Base-by-base conservation (phyloP, 2,329 filamentous ascomycete genomes). In the Shiraia sp. region DNA sequence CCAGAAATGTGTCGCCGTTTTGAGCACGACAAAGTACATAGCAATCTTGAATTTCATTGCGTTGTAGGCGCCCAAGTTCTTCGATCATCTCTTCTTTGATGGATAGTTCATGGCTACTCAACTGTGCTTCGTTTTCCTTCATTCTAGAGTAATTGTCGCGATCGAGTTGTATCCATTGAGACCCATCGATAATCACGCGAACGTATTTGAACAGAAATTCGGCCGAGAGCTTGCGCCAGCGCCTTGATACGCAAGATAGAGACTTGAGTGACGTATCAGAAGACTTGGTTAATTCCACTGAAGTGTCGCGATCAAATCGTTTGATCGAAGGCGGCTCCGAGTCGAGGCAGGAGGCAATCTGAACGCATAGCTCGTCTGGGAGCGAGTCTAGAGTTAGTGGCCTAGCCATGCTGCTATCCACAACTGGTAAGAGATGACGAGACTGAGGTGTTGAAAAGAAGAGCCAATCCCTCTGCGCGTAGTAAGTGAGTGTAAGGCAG, bases 321-420 rank as follows among this genome's bases (percentile, higher is more conserved):
- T 31, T 40, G 28, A 63, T 42, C 3, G 68, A 70, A 1, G 68
- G 66, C 10, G 68, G 50, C 7, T 56, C 41, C 4, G 30, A 24
- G n/a, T 64, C 59, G 10, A 70, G 57, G 17, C 68, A 53, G 2
- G 49, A 51, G 3, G 63, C 55, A 24, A 71, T 65, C 12, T 67
- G 59, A n/a, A 66, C 51, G 1, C 66, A 42, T 2, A 71, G 49
- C 44, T 71, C 68, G 37, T 66, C 65, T 16, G 68, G 66, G 3
- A 71, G 57, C 1, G 48, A 40, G 26, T 64, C 46, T 51, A 69
- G 62, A 25, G 15, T 37, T 14, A 22, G 23, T 16, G 29, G 16
- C 9, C 4, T 15, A n/a, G 16, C 17, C 8, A 10, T 34, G 17
- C 10, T 7, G 13, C 25, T 24, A 2, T 27, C 26, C 34, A 45